Percentiles rank a stretch among this genome's conserved stretches.
Evolutionary conservation across 495 filamentous ascomycete genomes (phyloP).

Genomic region (Xylaria intraflava): DNA sequence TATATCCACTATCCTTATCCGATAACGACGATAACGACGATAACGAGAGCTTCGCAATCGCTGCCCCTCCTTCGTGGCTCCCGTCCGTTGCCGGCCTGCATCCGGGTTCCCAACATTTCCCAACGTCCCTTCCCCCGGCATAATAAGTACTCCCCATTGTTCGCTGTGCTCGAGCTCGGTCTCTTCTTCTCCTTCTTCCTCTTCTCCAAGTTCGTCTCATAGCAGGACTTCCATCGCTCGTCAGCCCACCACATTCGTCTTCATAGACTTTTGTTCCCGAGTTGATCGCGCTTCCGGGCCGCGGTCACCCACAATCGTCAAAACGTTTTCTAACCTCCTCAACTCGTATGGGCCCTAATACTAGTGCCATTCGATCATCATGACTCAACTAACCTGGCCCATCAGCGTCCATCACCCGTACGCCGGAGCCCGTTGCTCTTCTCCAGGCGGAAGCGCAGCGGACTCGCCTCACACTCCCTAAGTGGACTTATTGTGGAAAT

Average conservation of each 20-base stretch:
- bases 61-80: too few relatives aligned
- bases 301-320: slow-evolving; percentile 58
- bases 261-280: slow-evolving; percentile 15
- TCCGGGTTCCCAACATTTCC: too few relatives aligned
- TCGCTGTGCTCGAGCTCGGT: not conserved
- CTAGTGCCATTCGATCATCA: slow-evolving; percentile 2
- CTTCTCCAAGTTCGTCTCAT: not conserved
- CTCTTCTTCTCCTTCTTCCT: not conserved
- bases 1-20: not conserved
- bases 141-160: not conserved
- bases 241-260: not conserved
- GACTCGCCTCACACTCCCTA: slow-evolving; percentile 62
- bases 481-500: slow-evolving; percentile 37
- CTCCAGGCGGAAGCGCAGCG: slow-evolving; percentile 79
- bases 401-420: slow-evolving; percentile 88
- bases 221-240: not conserved
- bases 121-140: not conserved
- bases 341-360: slow-evolving; percentile 60
- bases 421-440: slow-evolving; percentile 93
- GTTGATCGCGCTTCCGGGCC: slow-evolving; percentile 47
- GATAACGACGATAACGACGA: slow-evolving; percentile 4
- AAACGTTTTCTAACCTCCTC: slow-evolving; percentile 85
- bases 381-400: slow-evolving; percentile 4
- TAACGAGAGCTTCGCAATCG: too few relatives aligned
- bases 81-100: too few relatives aligned